Base-by-base conservation (phyloP, 31 red algal species). In the Odonthalia washingtoniensis region DNA sequence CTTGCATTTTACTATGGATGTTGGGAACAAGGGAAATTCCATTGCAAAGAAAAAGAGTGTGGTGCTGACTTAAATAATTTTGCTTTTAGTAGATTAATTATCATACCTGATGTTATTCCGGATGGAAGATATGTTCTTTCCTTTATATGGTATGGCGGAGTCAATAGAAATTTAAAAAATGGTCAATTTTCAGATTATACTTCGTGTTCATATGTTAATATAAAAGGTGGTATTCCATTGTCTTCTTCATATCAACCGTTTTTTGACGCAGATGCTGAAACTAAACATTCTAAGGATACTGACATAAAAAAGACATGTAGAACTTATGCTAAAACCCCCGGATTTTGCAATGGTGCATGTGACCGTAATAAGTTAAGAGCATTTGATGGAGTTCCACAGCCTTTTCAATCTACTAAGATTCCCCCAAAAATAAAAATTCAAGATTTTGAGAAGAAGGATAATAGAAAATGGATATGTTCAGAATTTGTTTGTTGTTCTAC, bases 201-300 rank as follows among this genome's bases (percentile, higher is more conserved):
- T 75, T 77, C 90, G 36, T 93, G 90, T 43, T 85, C 90, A 2
- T 87, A 68, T 60, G 83, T 93, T 1, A 32, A 39, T 0, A 36
- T 93, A 6, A 52, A 62, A 40, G 90, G 90, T 24, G 90, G 90
- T 1, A n/a, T 2, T 1, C 41, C 62, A 38, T 49, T 81, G 2
- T 6, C 39, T 1, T 37, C 17, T 4, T 63, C 16, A 1, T 79
- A 38, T 66, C 41, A 72, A 53, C 83, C 75, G 1, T 82, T 87
- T 31, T 86, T 86, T 49, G 78, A n/a, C n/a, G n/a, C n/a, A n/a
- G n/a, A n/a, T n/a, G n/a, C n/a, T n/a, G n/a, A n/a, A n/a, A n/a
- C n/a, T n/a, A n/a, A n/a, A n/a, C n/a, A n/a, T n/a, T n/a, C n/a
- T n/a, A n/a, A n/a, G n/a, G n/a, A n/a, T n/a, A n/a, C n/a, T n/a